Base-by-base conservation (phyloP, 75 land plant species). In the Sequoiadendron giganteum region DNA sequence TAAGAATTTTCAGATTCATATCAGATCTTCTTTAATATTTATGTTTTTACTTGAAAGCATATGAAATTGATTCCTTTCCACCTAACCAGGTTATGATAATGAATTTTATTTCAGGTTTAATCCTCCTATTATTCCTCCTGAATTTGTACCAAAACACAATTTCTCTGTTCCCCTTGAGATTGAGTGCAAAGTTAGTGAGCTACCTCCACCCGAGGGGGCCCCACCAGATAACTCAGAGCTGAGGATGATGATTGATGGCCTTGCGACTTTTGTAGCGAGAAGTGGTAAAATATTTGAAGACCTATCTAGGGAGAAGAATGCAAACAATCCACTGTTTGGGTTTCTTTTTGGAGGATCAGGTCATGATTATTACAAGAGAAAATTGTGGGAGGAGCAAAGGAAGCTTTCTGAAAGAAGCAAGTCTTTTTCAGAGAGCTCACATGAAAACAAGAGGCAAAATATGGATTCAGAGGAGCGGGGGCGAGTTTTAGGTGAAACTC, bases 221-320 rank as follows among this genome's bases (percentile, higher is more conserved):
- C 94, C 96, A 86, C 99, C 99, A 49, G 96, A 94, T 75, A 94
- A 98, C 88, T 87, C 88, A 48, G 93, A 90, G 91, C n/a, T 95
- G 73, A 87, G 90, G 84, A 89, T 95, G 79, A 86, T 94, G 88
- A 95, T 98, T 89, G 99, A 98, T 18, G 99, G 99, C 25, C 92
- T 96, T 75, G 99, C 99, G 79, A 91, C 91, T 78, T 90, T 98
- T 87, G 97, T 98, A 21, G 93, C 97, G 76, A 93, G 93, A 56
- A 95, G 96, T 91, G 99, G 99, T 18, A 94, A 91, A 87, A 87
- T 91, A 78, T 91, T 97, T 93, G 99, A 98, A 90, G 95, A 95
- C 85, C 91, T 98, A 28, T 94, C 93, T 9, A 97, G 87, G 85
- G 99, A 97, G 88, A 98, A 97, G 90, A 91, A 95, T 88, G 92